Percentiles rank a stretch among this genome's conserved stretches.
These are phyloP conservation scores for Mollisiaceae sp. DNA, from an alignment of 2,329 filamentous ascomycete genomes.

Conservation along the genomic window DNA sequence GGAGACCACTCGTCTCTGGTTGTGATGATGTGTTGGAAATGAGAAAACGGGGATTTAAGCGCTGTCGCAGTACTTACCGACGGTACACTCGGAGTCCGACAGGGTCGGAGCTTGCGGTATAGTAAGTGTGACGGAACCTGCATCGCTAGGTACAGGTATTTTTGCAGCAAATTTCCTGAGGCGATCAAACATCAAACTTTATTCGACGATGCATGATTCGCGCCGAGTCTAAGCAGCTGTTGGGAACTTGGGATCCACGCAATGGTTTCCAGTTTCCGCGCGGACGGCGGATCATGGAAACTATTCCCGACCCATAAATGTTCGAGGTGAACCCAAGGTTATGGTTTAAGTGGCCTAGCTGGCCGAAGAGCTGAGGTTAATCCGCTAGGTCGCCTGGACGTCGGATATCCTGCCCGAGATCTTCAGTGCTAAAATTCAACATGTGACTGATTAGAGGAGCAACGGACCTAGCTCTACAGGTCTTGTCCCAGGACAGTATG, in stretches of 20 bases:
- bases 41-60: background rate
- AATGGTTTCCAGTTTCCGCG: background rate
- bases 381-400: background rate
- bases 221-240: background rate
- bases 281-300: constrained; percentile 3
- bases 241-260: background rate
- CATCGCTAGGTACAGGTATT: background rate
- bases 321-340: background rate
- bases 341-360: background rate
- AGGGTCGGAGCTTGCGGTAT: background rate
- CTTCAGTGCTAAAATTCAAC: background rate
- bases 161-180: background rate
- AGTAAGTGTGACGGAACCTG: background rate
- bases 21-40: background rate
- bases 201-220: background rate
- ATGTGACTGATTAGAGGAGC: background rate
- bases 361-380: constrained; percentile 2
- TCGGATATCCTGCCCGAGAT: background rate
- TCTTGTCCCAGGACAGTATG: background rate
- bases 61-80: constrained; percentile 3
- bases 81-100: background rate
- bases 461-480: background rate
- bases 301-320: constrained; percentile 5
- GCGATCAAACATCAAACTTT: background rate
- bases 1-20: too few relatives aligned